Conservation (phyloP, 1,284 basidiomycete genomes). For the Rhodotorula mucilaginosa region DNA sequence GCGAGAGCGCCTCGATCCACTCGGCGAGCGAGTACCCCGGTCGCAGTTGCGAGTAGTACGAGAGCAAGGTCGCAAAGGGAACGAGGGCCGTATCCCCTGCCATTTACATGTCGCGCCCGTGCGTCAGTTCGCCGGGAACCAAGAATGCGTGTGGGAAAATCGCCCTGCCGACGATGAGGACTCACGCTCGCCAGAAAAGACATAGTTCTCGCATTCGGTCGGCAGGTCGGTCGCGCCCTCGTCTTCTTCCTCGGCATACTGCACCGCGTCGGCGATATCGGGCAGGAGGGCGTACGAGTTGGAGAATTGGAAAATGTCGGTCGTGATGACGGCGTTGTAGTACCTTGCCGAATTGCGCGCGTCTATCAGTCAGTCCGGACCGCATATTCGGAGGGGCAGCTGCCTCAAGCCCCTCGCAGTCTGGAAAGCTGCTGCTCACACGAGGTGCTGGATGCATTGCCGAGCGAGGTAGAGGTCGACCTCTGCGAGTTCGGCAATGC, state of each 20-base stretch:
- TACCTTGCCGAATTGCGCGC: conserved; percentile 57
- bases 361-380: not conserved
- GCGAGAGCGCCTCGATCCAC: conserved; percentile 80
- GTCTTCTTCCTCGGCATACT: conserved; percentile 37
- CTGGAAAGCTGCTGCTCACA: conserved; percentile 58
- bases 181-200: conserved; percentile 33
- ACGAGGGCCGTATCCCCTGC: conserved; percentile 23
- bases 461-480: conserved; percentile 81
- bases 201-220: conserved; percentile 44
- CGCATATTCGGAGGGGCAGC: not conserved
- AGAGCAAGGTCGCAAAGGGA: conserved; percentile 59
- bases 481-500: conserved; percentile 87
- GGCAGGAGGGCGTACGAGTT: conserved; percentile 74
- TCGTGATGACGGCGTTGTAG: conserved; percentile 92
- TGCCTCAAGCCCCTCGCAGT: no score
- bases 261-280: conserved; percentile 32
- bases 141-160: no score
- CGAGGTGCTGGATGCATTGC: conserved; percentile 83
- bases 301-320: conserved; percentile 96
- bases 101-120: not conserved
- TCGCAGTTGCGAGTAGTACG: conserved; percentile 81
- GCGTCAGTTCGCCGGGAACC: not conserved
- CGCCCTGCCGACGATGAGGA: not conserved
- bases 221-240: conserved; percentile 36
- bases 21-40: conserved; percentile 79